These are phyloP conservation scores for Rhodofomes roseus DNA, from an alignment of 1,284 basidiomycete species.

Conservation along the genomic window DNA sequence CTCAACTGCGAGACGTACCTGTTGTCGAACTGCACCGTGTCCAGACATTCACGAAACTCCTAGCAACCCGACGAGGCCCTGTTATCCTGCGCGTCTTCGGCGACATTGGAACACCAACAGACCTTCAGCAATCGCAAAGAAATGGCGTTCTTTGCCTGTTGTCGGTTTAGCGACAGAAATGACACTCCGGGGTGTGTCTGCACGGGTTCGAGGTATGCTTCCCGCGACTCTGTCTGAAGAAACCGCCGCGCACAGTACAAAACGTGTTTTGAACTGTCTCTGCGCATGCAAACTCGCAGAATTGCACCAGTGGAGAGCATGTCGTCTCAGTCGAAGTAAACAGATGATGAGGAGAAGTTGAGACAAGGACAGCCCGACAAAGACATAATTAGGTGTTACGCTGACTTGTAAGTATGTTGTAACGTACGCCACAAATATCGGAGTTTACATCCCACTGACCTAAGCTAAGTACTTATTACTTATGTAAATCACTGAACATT, in stretches of 20 bases:
- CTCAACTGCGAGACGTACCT: conserved; percentile 37
- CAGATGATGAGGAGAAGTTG: no score
- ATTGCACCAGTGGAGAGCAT: no score
- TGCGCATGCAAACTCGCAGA: no score
- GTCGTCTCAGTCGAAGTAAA: no score
- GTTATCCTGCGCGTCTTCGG: background rate
- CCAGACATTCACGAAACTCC: conserved; percentile 72
- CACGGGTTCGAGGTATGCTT: conserved; percentile 60
- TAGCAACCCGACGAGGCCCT: conserved; percentile 33
- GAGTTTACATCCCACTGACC: no score
- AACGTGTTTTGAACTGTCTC: no score
- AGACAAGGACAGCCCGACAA: no score
- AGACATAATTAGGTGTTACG: no score
- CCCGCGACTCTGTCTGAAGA: conserved; percentile 11
- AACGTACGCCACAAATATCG: no score
- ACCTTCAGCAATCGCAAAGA: conserved; percentile 73
- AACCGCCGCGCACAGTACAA: background rate
- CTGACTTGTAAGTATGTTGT: no score
- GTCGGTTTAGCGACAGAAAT: conserved; percentile 75
- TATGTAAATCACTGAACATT: no score
- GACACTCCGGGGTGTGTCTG: conserved; percentile 48
- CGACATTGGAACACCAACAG: background rate
- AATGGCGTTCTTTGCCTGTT: conserved; percentile 87
- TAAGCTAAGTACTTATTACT: no score
- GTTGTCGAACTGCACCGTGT: conserved; percentile 65